Base-by-base conservation (phyloP, 2,329 filamentous ascomycete genomes). In the Arthrobotrys sinensis region DNA sequence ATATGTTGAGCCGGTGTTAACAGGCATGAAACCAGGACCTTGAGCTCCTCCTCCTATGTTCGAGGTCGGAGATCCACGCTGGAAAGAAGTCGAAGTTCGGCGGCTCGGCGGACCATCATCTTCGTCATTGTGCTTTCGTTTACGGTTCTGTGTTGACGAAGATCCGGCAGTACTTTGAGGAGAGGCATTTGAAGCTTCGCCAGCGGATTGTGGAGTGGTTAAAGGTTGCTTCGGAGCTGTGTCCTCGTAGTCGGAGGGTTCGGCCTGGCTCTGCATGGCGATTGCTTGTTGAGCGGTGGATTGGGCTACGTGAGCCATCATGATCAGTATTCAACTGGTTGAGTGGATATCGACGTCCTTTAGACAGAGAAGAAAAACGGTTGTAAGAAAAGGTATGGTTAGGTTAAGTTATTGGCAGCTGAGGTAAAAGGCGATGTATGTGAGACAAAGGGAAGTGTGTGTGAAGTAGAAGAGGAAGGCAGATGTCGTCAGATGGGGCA, bases 401-500 rank as follows among this genome's bases (percentile, higher is more conserved):
- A 32, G 40, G 38, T 2, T n/a, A 32, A 21, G 36, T 36, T 55
- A 46, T 55, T 60, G 36, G 34, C 50, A 34, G 50, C 21, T 43
- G 40, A 69, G 19, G 16, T 19, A 28, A 46, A 36, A 60, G 46
- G 50, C 36, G 50, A 45, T 2, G 24, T 28, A 19, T 46, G 19
- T 60, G 64, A 55, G 64, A 55, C 36, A 46, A 60, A 57, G 46
- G 48, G 76, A 76, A 68, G 60, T 19, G 75, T 46, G 69, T 40
- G 64, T 40, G 62, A 69, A 73, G 69, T 73, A 73, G 75, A 76
- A 70, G 71, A 73, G 75, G 65, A 46, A 48, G 76, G 60, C 67
- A 63, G 77, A 69, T 68, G 71, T 70, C 73, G 76, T 69, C 64
- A 79, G 76, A 76, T 70, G 76, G 68, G 78, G 80, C 80, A 80